A percentile compares a stretch with the other conserved stretches of the same genome.
Evolutionary conservation across 768 basidiomycete genomes (phyloP).

Genomic region (Phaffia tasmanica): DNA sequence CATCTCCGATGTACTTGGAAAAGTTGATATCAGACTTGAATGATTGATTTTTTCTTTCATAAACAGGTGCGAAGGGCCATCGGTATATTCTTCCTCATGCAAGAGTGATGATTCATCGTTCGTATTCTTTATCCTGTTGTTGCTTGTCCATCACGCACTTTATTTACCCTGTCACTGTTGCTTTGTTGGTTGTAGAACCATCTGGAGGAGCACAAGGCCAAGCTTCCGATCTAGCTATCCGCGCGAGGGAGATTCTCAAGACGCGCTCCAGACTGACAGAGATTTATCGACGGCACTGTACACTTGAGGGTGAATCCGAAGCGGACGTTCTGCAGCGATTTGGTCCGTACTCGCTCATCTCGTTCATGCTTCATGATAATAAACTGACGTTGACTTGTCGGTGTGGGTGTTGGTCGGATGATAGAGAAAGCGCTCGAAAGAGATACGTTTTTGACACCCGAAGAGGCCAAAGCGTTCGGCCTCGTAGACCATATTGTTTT

Average conservation of each 20-base stretch:
- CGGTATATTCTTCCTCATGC: slow-evolving; percentile 85
- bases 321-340: too few species aligned
- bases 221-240: slow-evolving; percentile 93
- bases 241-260: slow-evolving; percentile 88
- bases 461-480: slow-evolving; percentile 80
- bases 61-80: slow-evolving; percentile 59
- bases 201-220: slow-evolving; percentile 93
- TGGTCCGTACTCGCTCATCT: too few species aligned
- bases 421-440: slow-evolving; percentile 78
- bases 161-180: slow-evolving; percentile 20
- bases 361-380: background rate
- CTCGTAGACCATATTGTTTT: slow-evolving; percentile 78
- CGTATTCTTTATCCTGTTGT: slow-evolving; percentile 30
- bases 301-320: slow-evolving; percentile 32
- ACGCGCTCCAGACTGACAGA: slow-evolving; percentile 70
- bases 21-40: too few species aligned
- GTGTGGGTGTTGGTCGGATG: too few species aligned
- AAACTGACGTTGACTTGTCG: slow-evolving; percentile 26
- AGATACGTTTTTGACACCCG: slow-evolving; percentile 95
- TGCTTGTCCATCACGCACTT: background rate
- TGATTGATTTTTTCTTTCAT: slow-evolving; percentile 6
- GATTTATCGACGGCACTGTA: slow-evolving; percentile 83
- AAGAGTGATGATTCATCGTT: slow-evolving; percentile 98
- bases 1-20: too few species aligned
- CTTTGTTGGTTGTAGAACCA: slow-evolving; percentile 57